Base-by-base conservation (phyloP, 2,329 filamentous ascomycete species). In the Diaporthe ilicicola region DNA sequence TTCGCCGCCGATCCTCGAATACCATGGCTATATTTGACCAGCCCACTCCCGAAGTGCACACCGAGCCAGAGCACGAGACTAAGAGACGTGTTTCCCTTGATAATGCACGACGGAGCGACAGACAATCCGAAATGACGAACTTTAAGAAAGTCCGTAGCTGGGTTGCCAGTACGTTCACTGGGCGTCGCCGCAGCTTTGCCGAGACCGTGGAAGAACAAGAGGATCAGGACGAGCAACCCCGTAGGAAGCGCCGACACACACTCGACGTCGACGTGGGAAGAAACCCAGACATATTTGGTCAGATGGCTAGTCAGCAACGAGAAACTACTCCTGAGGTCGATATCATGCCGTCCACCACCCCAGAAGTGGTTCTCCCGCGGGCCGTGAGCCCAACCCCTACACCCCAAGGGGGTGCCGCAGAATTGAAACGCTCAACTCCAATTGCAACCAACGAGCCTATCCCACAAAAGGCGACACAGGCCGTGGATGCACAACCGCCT, bases 271-370 rank as follows among this genome's bases (percentile, higher is more conserved):
- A 82, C 51, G 77, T 78, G 17, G 77, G 78, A 32, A 74, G 73
- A 5, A 80, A 79, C 39, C 74, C 79, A 1, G 79, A 82, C 70
- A 81, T 82, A 2, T 82, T 82, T 55, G 78, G 77, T 3, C 70
- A 73, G 46, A 39, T 34, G 13, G 13, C 24, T 4, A 13, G 19
- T 3, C 34, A 4, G 15, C 22, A 39, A 7, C 12, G 24, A 27
- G 39, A 37, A 12, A 12, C 37, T 24, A 6, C 5, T 17, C 12
- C 44, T 19, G 17, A 13, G 13, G 27, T 3, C 29, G 4, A 44
- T n/a, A 17, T 3, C 15, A 15, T 12, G n/a, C 37, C 5, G 5
- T 53, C 48, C 27, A 55, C 15, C 9, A 13, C 44, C 15, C 22
- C 37, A 27, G 61, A 37, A 5, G 22, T 13, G 6, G 22, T 12